These are phyloP conservation scores for Ascodesmis nigricans DNA, from an alignment of 495 filamentous ascomycete species.

Conservation along the genomic window DNA sequence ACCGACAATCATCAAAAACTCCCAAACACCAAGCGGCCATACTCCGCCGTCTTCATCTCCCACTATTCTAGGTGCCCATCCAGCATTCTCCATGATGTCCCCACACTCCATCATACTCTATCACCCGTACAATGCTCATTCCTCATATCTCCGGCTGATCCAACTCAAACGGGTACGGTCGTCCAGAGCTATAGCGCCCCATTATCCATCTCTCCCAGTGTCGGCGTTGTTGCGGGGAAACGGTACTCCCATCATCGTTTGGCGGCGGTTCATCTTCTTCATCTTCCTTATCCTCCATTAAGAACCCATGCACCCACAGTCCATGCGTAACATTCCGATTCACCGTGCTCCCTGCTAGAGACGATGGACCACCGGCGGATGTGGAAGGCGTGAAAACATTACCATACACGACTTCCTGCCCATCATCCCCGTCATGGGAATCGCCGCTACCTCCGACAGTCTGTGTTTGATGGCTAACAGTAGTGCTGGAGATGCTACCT, in stretches of 20 bases:
- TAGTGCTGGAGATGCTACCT: conserved; percentile 5
- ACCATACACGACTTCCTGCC: conserved; percentile 19
- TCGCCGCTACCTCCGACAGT: no score
- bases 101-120: no score
- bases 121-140: no score
- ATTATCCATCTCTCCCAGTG: conserved; percentile 20
- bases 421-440: conserved; percentile 16
- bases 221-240: conserved; percentile 16
- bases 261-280: conserved; percentile 17
- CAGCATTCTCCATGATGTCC: no score
- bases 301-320: neutral
- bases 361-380: conserved; percentile 7
- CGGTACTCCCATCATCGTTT: conserved; percentile 17
- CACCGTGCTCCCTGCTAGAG: neutral
- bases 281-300: conserved; percentile 12
- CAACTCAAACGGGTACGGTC: no score
- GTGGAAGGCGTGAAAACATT: conserved; percentile 19
- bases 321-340: neutral
- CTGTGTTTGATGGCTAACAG: neutral
- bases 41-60: no score
- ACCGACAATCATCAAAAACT: no score
- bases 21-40: no score
- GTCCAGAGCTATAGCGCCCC: conserved; percentile 9
- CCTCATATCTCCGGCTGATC: no score
- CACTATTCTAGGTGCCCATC: no score